phyloP scores from a whole-genome alignment of 2,329 filamentous ascomycete species.

The Fusarium stilboides region DNA sequence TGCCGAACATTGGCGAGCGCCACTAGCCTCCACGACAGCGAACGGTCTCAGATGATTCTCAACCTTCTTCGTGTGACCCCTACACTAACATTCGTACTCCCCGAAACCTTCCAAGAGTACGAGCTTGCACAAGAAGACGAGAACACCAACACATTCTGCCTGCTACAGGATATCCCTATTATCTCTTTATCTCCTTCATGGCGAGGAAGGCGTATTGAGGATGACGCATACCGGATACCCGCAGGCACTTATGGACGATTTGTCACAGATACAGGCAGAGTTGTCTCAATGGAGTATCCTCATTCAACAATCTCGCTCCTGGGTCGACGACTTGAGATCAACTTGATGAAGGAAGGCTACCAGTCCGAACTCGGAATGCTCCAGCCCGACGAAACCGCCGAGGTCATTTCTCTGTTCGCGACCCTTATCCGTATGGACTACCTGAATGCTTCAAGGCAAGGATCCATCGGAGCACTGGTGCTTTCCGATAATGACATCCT shows the following conservation, averaged over 20 bases:
- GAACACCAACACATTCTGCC: constrained; percentile 82
- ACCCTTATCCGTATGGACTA: constrained; percentile 74
- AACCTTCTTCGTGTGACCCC: constrained; percentile 78
- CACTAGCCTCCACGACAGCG: constrained; percentile 51
- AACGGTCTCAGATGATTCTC: constrained; percentile 67
- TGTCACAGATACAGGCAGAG: constrained; percentile 82
- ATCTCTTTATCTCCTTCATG: constrained; percentile 67
- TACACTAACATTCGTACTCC: constrained; percentile 84
- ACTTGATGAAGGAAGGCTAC: constrained; percentile 70
- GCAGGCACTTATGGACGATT: constrained; percentile 79
- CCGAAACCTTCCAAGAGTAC: constrained; percentile 80
- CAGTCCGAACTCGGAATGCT: constrained; percentile 68
- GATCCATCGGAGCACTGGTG: constrained; percentile 52
- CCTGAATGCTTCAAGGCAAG: constrained; percentile 54
- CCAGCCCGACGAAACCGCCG: constrained; percentile 74
- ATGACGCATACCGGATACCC: constrained; percentile 74
- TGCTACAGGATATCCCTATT: constrained; percentile 75
- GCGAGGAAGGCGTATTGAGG: constrained; percentile 60
- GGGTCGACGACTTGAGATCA: constrained; percentile 81
- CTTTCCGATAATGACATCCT: constrained; percentile 62
- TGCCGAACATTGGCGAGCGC: constrained; percentile 73
- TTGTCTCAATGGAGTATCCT: constrained; percentile 81
- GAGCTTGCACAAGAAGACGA: constrained; percentile 87
- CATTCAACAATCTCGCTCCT: constrained; percentile 87
- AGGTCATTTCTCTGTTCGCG: constrained; percentile 81